Evolutionary conservation across 352 stramenopile species (phyloP), one percentile per base, ranked within the genome.

Genomic region (Globisporangium alternatum): DNA sequence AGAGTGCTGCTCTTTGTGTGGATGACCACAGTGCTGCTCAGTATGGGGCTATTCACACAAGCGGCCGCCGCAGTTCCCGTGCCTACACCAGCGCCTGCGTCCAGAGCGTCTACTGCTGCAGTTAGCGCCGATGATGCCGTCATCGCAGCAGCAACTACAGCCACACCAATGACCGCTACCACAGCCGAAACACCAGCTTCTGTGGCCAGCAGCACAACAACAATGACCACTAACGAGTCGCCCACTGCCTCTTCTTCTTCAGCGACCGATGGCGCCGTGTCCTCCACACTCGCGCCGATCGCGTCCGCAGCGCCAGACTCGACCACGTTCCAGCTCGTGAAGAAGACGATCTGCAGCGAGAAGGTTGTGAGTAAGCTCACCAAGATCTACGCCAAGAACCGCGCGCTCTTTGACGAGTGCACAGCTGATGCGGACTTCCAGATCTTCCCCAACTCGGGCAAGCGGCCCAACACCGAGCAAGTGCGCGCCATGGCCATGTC

Each of bases 361-460:
- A 44, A 61, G 0, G 69, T 83, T 4, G 73, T 80, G 25, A 65
- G 85, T 31, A 75, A 71, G 17, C 62, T 83, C 30, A 75, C 78
- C 64, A 68, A 64, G 25, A 76, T 90, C 49, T 90, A 90, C 69
- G 62, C 65, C 21, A 81, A 84, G 66, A 86, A 81, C 74, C 75
- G 70, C 8, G 74, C 67, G 25, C 75, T 85, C 10, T 87, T 87
- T 49, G 74, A 86, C 52, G 54, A 83, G 60, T 90, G 81, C 56
- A 76, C 86, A 17, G 55, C 53, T 3, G 77, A 80, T 13, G 74
- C 73, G 7, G 56, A 80, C 47, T 90, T 87, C 70, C 77, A 85
- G 61, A 84, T 90, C 56, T 90, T 86, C 64, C 81, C 81, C 19
- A 84, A 77, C 67, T 62, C 65, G 41, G 81, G 78, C 17, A 60